A percentile compares a stretch with the other conserved stretches of the same genome.
These are phyloP conservation scores for Cyclotella baltica DNA, from an alignment of 108 stramenopile genomes.

Conservation along the genomic window DNA sequence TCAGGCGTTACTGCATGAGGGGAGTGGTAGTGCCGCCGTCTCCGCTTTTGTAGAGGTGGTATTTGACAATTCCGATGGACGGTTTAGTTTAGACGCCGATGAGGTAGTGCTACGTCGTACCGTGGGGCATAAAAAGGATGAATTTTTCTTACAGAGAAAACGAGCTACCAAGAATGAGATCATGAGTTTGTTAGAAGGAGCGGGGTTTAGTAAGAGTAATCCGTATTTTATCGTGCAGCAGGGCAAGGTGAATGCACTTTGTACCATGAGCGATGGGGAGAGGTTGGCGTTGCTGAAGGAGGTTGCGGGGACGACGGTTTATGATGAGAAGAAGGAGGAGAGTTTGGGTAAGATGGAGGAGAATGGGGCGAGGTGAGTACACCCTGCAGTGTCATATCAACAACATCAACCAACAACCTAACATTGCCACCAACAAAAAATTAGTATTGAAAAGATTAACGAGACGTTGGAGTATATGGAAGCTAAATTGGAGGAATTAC, in stretches of 20 bases:
- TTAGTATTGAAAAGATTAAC: slow-evolving; percentile 92
- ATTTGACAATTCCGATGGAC: slow-evolving; percentile 97
- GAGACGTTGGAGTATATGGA: slow-evolving; percentile 91
- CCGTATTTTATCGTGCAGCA: slow-evolving; percentile 99
- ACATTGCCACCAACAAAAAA: too few relatives aligned
- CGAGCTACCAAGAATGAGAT: slow-evolving; percentile 94
- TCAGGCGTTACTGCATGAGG: slow-evolving; percentile 92
- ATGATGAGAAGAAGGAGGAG: slow-evolving; percentile 97
- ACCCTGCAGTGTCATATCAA: too few relatives aligned
- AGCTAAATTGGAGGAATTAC: slow-evolving; percentile 89
- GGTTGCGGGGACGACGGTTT: slow-evolving; percentile 97
- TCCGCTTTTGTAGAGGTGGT: slow-evolving; percentile 98
- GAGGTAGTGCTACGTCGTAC: slow-evolving; percentile 97
- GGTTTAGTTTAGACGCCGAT: slow-evolving; percentile 91
- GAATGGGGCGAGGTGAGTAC: slow-evolving; percentile 79
- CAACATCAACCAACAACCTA: too few relatives aligned
- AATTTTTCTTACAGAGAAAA: slow-evolving; percentile 98
- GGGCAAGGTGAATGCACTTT: slow-evolving; percentile 97
- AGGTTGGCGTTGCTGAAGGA: slow-evolving; percentile 94
- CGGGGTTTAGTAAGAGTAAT: slow-evolving; percentile 97
- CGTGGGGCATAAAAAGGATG: slow-evolving; percentile 98
- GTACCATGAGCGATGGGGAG: slow-evolving; percentile 95
- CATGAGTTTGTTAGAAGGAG: slow-evolving; percentile 92
- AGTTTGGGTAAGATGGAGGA: slow-evolving; percentile 93
- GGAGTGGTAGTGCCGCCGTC: slow-evolving; percentile 88